Evolutionary conservation across 2,329 filamentous ascomycete genomes (phyloP), one percentile per base, ranked within the genome.

Genomic region (Didymella lethalis): DNA sequence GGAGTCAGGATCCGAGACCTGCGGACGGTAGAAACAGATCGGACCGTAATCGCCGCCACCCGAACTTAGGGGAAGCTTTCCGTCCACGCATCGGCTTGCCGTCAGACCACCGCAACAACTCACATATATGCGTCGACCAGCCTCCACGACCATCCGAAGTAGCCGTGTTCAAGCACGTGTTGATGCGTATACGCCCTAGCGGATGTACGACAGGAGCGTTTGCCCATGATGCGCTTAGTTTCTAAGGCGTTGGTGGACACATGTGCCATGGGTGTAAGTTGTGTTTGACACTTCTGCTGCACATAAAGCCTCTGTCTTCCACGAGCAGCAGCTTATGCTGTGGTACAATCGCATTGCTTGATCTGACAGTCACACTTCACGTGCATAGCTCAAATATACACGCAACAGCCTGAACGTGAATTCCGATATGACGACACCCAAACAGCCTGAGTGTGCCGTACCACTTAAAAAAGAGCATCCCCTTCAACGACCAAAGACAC

Each of bases 401-500:
- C 26, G n/a, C 18, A 25, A 51, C 32, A 14, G 10, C 18, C 10
- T n/a, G 3, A 2, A 18, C 38, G 31, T 50, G 41, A 51, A 26
- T 51, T 29, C 12, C 3, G 36, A 44, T 2, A 57, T 54, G 56
- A 40, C 45, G 23, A 11, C 20, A 7, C 28, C 45, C 29, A 26
- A 45, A 29, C 12, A 53, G 12, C 4, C 18, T 11, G 31, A 26
- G 28, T 23, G 12, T 38, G 7, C 41, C 7, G 8, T 20, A 12
- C 28, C 40, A n/a, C 1, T 53, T 31, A 32, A 46, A 8, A 46
- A 29, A n/a, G 50, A 60, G 18, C 45, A 36, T 40, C 23, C 8
- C 2, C 51, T 54, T 18, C 59, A 63, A 8, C 62, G 60, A 31
- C 54, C 66, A 14, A 59, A 55, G 25, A 57, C 50, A 4, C 25